Evolutionary conservation across 2,329 filamentous ascomycete species (phyloP).

Genomic region (Aureobasidium sp.): DNA sequence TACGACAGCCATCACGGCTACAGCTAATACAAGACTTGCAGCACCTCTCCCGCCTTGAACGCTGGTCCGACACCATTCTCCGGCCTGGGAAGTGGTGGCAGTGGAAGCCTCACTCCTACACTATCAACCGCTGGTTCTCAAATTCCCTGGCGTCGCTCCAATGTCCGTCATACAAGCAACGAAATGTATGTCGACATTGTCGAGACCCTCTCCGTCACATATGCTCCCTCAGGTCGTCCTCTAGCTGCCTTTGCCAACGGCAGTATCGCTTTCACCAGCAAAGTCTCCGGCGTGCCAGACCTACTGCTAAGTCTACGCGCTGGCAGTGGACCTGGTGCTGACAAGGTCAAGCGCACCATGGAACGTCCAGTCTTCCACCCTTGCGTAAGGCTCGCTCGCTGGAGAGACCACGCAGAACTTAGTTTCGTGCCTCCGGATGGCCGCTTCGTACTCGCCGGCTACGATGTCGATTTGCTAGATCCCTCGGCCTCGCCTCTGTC

Average conservation of each 20-base stretch:
- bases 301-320: constrained; percentile 66
- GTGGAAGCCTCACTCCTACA: constrained; percentile 17
- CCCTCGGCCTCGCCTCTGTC: constrained; percentile 32
- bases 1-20: no score
- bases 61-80: not conserved
- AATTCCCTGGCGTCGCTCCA: constrained; percentile 83
- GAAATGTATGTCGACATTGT: constrained; percentile 95
- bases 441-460: constrained; percentile 84
- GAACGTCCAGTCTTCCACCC: constrained; percentile 93
- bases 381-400: constrained; percentile 81
- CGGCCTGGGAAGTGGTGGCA: not conserved
- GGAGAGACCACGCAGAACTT: constrained; percentile 84
- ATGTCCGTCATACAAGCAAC: constrained; percentile 92
- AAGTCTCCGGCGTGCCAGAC: constrained; percentile 90
- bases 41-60: constrained; percentile 1
- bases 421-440: constrained; percentile 95
- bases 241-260: constrained; percentile 82
- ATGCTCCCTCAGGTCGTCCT: constrained; percentile 82
- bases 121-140: constrained; percentile 28
- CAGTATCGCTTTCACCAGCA: constrained; percentile 88
- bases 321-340: constrained; percentile 61
- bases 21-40: not conserved
- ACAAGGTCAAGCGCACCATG: constrained; percentile 46
- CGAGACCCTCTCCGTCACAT: constrained; percentile 76
- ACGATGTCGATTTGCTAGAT: constrained; percentile 85